phyloP scores from a whole-genome alignment of 2,329 filamentous ascomycete genomes.

The Chaetoscypha palmicola region DNA sequence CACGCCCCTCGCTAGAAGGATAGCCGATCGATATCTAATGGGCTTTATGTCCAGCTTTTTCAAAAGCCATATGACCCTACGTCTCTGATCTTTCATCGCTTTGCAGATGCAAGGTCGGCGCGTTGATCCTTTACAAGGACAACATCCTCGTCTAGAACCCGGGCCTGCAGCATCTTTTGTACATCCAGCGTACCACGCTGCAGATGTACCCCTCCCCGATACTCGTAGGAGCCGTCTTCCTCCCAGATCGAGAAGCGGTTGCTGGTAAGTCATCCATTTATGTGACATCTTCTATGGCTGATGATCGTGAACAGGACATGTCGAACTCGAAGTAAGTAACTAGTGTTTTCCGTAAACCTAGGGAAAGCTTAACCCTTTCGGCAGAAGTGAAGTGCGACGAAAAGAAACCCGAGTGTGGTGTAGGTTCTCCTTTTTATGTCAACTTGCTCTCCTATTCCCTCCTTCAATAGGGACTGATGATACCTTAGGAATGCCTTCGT shows the following conservation, averaged over 20 bases:
- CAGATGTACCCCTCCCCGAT: too few species aligned
- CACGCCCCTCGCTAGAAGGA: too few species aligned
- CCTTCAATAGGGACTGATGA: conserved; percentile 6
- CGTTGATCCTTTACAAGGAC: conserved; percentile 8
- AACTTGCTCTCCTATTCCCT: conserved; percentile 7
- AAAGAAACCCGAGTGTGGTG: conserved; percentile 45
- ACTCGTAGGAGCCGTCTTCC: conserved; percentile 19
- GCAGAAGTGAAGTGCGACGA: conserved; percentile 49
- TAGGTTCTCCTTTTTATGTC: too few species aligned
- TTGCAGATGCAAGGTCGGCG: conserved; percentile 22
- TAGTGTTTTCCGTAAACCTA: background rate
- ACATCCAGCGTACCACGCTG: too few species aligned
- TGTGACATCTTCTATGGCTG: background rate
- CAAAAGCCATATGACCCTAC: conserved; percentile 1
- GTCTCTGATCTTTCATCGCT: conserved; percentile 11
- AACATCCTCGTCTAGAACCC: conserved; percentile 11
- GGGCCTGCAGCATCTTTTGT: too few species aligned
- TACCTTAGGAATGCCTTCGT: conserved; percentile 43
- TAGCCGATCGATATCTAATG: too few species aligned
- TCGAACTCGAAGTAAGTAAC: conserved; percentile 18
- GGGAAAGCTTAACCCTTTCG: background rate
- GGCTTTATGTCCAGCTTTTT: too few species aligned
- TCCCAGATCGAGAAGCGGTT: conserved; percentile 29
- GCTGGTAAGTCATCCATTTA: conserved; percentile 23
- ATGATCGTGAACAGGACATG: conserved; percentile 18